Percentiles rank a stretch among this genome's conserved stretches.
Evolutionary conservation across 1,284 basidiomycete genomes (phyloP).

Genomic region (Rhodotorula sp.): DNA sequence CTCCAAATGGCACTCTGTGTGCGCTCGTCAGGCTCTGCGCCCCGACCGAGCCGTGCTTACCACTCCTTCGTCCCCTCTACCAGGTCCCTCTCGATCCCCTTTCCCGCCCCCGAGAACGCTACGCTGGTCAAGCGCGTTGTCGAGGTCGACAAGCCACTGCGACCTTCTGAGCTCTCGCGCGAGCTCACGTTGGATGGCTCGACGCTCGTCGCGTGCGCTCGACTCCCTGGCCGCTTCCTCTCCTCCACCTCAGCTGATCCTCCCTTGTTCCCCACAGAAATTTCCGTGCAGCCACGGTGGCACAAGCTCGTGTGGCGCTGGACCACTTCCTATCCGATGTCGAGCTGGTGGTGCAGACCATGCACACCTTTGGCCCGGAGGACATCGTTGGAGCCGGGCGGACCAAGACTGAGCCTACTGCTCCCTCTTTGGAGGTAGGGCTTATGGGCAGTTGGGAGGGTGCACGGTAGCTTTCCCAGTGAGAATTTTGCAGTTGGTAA

Average conservation of each 20-base stretch:
- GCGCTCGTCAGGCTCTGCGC: neutral
- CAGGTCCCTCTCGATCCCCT: conserved; percentile 41
- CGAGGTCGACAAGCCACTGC: conserved; percentile 38
- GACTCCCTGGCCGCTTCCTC: neutral
- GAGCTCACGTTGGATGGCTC: conserved; percentile 13
- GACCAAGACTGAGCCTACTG: neutral
- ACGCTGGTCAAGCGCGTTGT: conserved; percentile 39
- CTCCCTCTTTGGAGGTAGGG: conserved; percentile 32
- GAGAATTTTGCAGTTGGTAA: neutral
- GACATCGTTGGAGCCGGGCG: neutral
- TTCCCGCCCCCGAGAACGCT: conserved; percentile 35
- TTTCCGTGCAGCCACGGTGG: conserved; percentile 41
- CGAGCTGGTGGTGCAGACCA: conserved; percentile 55
- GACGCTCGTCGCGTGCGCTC: conserved; percentile 28
- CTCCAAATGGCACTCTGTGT: conserved; percentile 40
- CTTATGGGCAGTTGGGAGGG: conserved; percentile 38
- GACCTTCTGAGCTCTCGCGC: conserved; percentile 31
- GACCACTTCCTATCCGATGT: conserved; percentile 62
- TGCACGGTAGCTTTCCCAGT: neutral
- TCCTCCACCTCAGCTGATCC: conserved; percentile 3
- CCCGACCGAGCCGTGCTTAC: neutral
- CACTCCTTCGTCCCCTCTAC: too few relatives aligned
- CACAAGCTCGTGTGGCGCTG: conserved; percentile 47
- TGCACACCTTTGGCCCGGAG: conserved; percentile 42
- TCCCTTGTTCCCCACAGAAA: neutral